Evolutionary conservation across 345 rosid species (phyloP).

Genomic region (Schrenkiella parvula): DNA sequence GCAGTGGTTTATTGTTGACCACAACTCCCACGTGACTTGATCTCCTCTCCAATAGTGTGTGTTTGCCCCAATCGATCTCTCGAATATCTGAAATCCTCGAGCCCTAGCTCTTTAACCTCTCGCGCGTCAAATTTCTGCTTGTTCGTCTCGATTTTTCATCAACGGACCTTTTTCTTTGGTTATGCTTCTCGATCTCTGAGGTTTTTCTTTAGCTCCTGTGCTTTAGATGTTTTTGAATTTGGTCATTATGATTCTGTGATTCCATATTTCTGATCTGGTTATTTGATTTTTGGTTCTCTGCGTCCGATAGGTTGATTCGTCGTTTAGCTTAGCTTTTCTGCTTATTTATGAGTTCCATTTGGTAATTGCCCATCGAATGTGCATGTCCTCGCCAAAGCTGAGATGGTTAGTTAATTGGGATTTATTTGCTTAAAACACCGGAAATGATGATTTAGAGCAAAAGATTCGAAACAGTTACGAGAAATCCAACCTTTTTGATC

Average conservation of each 20-base stretch:
- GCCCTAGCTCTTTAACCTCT: conserved; percentile 14
- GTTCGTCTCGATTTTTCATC: neutral
- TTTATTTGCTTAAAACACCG: neutral
- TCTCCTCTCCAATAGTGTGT: conserved; percentile 10
- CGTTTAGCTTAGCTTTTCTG: neutral
- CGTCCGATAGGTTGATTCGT: neutral
- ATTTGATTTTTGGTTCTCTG: neutral
- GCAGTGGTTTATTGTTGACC: conserved; percentile 12
- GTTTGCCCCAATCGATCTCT: conserved; percentile 7
- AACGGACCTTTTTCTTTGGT: neutral
- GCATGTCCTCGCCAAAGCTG: neutral
- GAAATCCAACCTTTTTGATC: neutral
- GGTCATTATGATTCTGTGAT: neutral
- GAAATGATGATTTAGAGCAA: neutral
- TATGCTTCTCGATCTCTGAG: conserved; percentile 14
- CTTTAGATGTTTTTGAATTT: neutral
- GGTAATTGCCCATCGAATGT: neutral
- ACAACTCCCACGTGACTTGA: conserved; percentile 28
- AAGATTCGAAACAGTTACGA: neutral
- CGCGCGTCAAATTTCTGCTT: neutral
- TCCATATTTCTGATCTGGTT: neutral
- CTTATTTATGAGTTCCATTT: neutral
- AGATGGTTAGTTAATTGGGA: neutral
- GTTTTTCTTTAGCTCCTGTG: neutral
- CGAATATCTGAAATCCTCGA: conserved; percentile 14